Conservation (phyloP, 148 eudicot species). For the Camellia lanceoleosa region DNA sequence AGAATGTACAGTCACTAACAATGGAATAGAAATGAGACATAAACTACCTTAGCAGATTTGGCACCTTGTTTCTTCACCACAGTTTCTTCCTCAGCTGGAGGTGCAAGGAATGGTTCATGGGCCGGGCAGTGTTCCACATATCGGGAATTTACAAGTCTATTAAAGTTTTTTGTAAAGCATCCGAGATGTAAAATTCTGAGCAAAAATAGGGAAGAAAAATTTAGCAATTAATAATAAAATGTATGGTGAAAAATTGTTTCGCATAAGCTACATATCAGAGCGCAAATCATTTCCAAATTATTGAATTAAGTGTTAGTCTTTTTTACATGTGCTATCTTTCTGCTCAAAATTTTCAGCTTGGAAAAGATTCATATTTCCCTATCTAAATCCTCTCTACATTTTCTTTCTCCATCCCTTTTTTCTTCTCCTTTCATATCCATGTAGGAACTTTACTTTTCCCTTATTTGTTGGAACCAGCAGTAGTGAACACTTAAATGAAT, state of each 20-base stretch:
- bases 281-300: neutral
- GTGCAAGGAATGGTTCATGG: conserved; percentile 60
- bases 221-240: neutral
- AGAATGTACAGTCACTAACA: neutral
- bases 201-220: neutral
- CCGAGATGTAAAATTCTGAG: conserved; percentile 31
- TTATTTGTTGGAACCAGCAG: neutral
- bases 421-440: neutral
- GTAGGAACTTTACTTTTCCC: neutral
- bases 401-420: neutral
- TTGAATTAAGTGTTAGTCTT: neutral
- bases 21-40: neutral
- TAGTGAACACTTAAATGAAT: neutral
- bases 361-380: neutral
- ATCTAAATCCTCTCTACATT: neutral
- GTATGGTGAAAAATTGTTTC: neutral
- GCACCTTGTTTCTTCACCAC: conserved; percentile 47
- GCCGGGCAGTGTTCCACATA: conserved; percentile 78
- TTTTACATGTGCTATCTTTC: neutral
- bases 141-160: conserved; percentile 53
- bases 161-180: conserved; percentile 46
- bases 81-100: conserved; percentile 41
- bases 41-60: conserved; percentile 51
- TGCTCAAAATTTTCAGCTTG: neutral
- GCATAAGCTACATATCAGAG: neutral